These are phyloP conservation scores for Aureobasidium melanogenum DNA, from an alignment of 2,329 filamentous ascomycete species.

Conservation along the genomic window DNA sequence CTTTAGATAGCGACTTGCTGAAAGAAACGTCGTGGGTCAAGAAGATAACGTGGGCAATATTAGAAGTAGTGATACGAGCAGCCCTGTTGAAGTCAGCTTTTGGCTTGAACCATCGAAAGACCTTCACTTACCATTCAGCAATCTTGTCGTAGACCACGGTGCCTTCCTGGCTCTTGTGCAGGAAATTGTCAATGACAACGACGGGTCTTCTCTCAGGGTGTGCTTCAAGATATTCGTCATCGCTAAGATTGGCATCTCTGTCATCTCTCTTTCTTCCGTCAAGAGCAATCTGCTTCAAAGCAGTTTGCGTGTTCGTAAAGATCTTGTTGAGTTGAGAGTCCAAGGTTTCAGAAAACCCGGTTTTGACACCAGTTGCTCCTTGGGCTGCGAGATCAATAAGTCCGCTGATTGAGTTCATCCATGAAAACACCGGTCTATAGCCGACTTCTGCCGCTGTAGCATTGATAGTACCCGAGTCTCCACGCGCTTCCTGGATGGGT, in stretches of 20 bases:
- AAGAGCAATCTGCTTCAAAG: constrained; percentile 69
- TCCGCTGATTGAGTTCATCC: constrained; percentile 91
- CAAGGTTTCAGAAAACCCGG: constrained; percentile 85
- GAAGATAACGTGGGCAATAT: constrained; percentile 90
- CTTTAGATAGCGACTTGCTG: constrained; percentile 76
- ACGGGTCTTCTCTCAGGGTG: constrained; percentile 78
- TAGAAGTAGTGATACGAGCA: constrained; percentile 72
- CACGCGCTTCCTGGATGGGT: constrained; percentile 79
- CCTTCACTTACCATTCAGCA: constrained; percentile 56
- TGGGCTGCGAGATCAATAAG: constrained; percentile 88
- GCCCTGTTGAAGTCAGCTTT: constrained; percentile 33
- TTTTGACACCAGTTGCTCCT: constrained; percentile 87
- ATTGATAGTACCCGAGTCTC: constrained; percentile 77
- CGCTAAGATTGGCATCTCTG: constrained; percentile 60
- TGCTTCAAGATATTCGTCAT: constrained; percentile 82
- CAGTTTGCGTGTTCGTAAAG: constrained; percentile 69
- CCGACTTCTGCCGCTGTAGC: constrained; percentile 76
- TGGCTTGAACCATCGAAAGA: neutral
- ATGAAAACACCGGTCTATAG: constrained; percentile 88
- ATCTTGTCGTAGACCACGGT: constrained; percentile 43
- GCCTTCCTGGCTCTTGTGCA: constrained; percentile 58
- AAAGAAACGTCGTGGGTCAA: constrained; percentile 83
- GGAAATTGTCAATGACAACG: constrained; percentile 84
- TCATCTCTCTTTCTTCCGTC: constrained; percentile 61
- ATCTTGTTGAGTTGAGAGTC: constrained; percentile 88